These are phyloP conservation scores for Tillandsia fasciculata DNA, from an alignment of 176 grass and related monocot species.

Conservation along the genomic window DNA sequence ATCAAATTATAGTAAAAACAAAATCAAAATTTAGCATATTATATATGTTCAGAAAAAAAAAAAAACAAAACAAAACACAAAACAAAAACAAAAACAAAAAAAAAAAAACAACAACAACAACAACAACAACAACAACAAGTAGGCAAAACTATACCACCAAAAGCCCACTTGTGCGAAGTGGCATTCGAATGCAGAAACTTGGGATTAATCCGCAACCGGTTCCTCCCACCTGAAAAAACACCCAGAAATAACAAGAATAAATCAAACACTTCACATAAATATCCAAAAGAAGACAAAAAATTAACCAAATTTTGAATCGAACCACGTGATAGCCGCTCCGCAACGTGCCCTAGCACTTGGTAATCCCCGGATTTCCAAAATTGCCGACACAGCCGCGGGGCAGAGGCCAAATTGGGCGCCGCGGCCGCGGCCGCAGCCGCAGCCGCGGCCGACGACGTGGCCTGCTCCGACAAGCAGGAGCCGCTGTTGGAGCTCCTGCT, in stretches of 20 bases:
- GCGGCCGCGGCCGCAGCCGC: slow-evolving; percentile 20
- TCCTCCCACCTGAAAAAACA: slow-evolving; percentile 27
- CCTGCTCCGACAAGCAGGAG: slow-evolving; percentile 37
- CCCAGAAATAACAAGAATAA: slow-evolving; percentile 9
- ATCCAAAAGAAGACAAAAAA: slow-evolving; percentile 2
- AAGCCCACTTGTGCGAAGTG: slow-evolving; percentile 50
- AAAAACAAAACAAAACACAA: no score
- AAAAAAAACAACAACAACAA: neutral
- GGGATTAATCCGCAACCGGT: slow-evolving; percentile 38
- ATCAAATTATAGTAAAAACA: slow-evolving; percentile 6
- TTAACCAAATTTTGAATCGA: slow-evolving; percentile 7
- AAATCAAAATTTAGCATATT: neutral
- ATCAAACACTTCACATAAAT: neutral
- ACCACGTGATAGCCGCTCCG: slow-evolving; percentile 6
- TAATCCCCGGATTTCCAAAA: slow-evolving; percentile 99
- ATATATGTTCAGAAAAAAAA: neutral
- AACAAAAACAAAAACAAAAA: neutral
- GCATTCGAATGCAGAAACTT: slow-evolving; percentile 54
- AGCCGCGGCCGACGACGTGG: slow-evolving; percentile 23
- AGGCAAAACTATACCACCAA: slow-evolving; percentile 31
- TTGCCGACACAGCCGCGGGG: slow-evolving; percentile 50
- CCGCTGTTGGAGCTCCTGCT: slow-evolving; percentile 13
- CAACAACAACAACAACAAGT: neutral
- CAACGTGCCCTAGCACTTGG: slow-evolving; percentile 26
- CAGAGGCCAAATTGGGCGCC: slow-evolving; percentile 12